Conservation (phyloP, 768 basidiomycete species). For the Termitomyces sp. region DNA sequence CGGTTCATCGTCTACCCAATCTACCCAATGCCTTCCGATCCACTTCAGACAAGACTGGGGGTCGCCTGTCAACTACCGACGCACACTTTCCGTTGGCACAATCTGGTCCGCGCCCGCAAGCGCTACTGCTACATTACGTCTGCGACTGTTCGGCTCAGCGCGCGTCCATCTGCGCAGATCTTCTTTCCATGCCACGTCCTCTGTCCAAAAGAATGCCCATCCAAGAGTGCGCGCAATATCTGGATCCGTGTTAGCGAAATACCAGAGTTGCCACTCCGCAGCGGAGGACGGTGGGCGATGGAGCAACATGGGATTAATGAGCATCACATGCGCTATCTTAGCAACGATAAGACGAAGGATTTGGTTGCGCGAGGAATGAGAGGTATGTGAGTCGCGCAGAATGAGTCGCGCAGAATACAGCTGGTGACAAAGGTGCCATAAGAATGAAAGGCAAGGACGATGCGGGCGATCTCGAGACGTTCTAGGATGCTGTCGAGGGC, state of each 20-base stretch:
- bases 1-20: too few species aligned
- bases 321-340: slow-evolving; percentile 41
- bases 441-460: slow-evolving; percentile 56
- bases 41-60: too few species aligned
- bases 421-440: slow-evolving; percentile 59
- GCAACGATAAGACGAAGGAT: slow-evolving; percentile 12
- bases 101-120: slow-evolving; percentile 39
- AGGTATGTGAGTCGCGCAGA: slow-evolving; percentile 32
- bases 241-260: slow-evolving; percentile 60
- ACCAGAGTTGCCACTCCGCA: slow-evolving; percentile 64
- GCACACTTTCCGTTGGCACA: too few species aligned
- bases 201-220: slow-evolving; percentile 65
- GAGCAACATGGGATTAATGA: slow-evolving; percentile 69
- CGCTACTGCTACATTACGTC: slow-evolving; percentile 29
- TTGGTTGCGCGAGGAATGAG: neutral
- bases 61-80: too few species aligned
- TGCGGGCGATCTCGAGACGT: slow-evolving; percentile 30
- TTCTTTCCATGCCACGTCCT: slow-evolving; percentile 58
- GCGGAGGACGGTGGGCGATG: slow-evolving; percentile 46
- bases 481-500: slow-evolving; percentile 44
- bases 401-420: slow-evolving; percentile 54
- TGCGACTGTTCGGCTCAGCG: neutral
- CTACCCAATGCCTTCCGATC: too few species aligned
- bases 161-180: slow-evolving; percentile 37
- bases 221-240: slow-evolving; percentile 57